Evolutionary conservation across 768 basidiomycete genomes (phyloP), one percentile per base, ranked within the genome.

Genomic region (Coprinopsis cinerea): DNA sequence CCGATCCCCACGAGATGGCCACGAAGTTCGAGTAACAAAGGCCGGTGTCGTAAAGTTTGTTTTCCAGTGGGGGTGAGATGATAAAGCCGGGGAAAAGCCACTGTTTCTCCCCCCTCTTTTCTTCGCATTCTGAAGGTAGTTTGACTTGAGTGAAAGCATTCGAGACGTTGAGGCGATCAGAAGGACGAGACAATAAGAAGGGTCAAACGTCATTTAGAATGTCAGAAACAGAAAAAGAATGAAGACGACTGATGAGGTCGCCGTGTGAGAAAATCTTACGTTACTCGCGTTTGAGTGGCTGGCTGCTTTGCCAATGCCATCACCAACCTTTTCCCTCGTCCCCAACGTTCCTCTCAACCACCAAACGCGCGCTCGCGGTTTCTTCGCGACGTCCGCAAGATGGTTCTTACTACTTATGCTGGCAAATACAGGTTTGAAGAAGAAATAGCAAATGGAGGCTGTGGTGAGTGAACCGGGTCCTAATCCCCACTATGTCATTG

Each of bases 371-470:
- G 10, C 41, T 4, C 22, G 4, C 23, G 25, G 22, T 25, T 18
- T 23, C 24, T 23, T 24, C 41, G 41, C 41, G 5, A 43, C 41
- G 18, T 6, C 6, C 41, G 41, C 22, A 43, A 48, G 48, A 64
- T 62, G 59, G 64, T 65, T 40, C 61, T 56, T 34, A 66, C 67
- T 11, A 75, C 71, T 7, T 84, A 88, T 57, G 87, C 82, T 48
- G 85, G 86, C 39, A 87, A 87, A 60, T 88, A 88, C 65, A 76
- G 80, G 52, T 71, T 88, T 30, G 85, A 86, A 61, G 83, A 88
- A 59, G 85, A 87, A 67, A 83, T 89, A 57, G 87, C 84, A 14
- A 85, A 81, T 55, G 87, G 87, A 20, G 87, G 87, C 23, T 89
- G 87, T 65, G 83, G 83, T 86, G 44, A 49, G 79, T 69, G n/a